A percentile compares a stretch with the other conserved stretches of the same genome.
Conservation (phyloP, 306 rosid genomes). For the Malus sieversii region DNA sequence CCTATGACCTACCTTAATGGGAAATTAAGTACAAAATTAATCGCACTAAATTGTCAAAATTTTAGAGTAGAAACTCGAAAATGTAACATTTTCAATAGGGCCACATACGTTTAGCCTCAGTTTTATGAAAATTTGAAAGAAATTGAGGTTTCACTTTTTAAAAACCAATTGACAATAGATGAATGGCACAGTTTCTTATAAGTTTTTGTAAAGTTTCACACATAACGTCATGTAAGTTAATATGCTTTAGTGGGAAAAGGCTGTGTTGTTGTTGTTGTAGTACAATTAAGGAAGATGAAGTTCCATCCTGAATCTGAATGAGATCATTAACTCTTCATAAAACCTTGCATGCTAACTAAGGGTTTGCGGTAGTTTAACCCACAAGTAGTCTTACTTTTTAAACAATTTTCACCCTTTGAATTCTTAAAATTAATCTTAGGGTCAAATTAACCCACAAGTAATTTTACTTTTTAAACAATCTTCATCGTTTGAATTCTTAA, state of each 20-base stretch:
- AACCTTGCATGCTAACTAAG: background rate
- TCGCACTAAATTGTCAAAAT: background rate
- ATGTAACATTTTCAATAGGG: background rate
- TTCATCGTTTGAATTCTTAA: background rate
- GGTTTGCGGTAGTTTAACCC: too few relatives aligned
- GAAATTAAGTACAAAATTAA: background rate
- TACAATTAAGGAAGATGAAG: background rate
- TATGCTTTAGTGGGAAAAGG: background rate
- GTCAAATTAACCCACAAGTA: background rate
- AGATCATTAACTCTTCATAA: background rate
- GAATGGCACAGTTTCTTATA: fast-evolving
- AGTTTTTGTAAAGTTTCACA: background rate
- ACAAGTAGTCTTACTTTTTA: too few relatives aligned
- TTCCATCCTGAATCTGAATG: background rate
- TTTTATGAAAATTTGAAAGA: too few relatives aligned
- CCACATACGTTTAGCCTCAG: too few relatives aligned
- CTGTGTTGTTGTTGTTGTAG: too few relatives aligned
- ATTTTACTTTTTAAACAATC: too few relatives aligned
- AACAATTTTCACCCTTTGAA: background rate
- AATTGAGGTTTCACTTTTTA: too few relatives aligned
- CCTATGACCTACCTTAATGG: background rate
- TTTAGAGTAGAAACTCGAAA: background rate
- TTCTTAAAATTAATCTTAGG: background rate
- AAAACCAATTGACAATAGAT: background rate
- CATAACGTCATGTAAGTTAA: background rate